Base-by-base conservation (phyloP, 1,284 basidiomycete species). In the Trametes sp. region DNA sequence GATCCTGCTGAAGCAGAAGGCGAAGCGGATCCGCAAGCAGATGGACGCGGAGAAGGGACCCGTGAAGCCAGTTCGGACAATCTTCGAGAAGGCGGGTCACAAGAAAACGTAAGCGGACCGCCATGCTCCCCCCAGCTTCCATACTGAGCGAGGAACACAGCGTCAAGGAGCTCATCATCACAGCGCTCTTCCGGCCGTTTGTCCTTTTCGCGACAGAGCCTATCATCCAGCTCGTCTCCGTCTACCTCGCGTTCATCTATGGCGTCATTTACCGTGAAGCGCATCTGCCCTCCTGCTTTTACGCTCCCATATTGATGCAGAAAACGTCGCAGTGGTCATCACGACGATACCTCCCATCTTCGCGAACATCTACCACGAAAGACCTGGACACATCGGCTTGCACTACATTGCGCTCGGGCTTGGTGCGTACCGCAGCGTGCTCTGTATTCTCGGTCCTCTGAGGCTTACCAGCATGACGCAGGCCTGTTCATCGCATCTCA, bases 271-370 rank as follows among this genome's bases (percentile, higher is more conserved):
- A 89, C 63, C 63, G 85, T 87, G 67, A 70, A 6, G 14, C 8
- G 16, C 21, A 2, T 50, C 23, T 5, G 7, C 16, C 10, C 24
- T 19, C 26, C 9, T 45, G 19, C 16, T 7, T n/a, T 26, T 5
- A 7, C 38, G 2, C 33, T 19, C n/a, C n/a, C n/a, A n/a, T n/a
- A 33, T 26, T 26, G 52, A 28, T 42, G 14, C 16, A 24, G 41
- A 14, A 16, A 4, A n/a, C n/a, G 23, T 0, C 14, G 1, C 78
- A 82, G 81, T 89, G 23, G 77, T 90, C 57, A 75, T 93, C 42
- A 88, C 89, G 0, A 88, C 84, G 0, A 85, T 93, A 13, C 84
- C 88, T 0, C 65, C 70, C 0, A 89, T 91, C 24, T 94, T 84
- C 67, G 73, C 77, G 29, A 73, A 77, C 3, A 72, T 80, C 0